Evolutionary conservation across 1,284 basidiomycete genomes (phyloP), one percentile per base, ranked within the genome.

Genomic region (Apiotrichum sp.): DNA sequence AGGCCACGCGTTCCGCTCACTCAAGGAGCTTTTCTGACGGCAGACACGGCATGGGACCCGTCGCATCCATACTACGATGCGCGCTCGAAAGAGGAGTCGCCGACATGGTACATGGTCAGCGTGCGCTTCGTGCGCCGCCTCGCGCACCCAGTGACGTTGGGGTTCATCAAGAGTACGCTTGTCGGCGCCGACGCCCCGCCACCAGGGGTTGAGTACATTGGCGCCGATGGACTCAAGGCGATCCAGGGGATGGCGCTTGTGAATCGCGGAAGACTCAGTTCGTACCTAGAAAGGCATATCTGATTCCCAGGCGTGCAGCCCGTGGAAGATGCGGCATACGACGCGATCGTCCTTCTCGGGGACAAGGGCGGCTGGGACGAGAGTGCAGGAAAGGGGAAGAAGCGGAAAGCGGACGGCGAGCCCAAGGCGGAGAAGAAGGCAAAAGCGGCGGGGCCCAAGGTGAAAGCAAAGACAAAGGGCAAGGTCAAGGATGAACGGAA

Each of bases 51-150:
- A 38, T 93, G 88, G 87, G 89, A 93, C 68, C 68, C 82, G 86
- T 22, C 46, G 3, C 91, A 96, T 72, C 92, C 93, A 0, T 98
- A 98, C 75, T 93, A 83, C 69, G 93, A 98, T 68, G 69, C 83
- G 7, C 95, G 93, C 83, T 84, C 90, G 0, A 80, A 87, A 52
- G 66, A 83, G 65, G 80, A 82, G 1, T 78, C 82, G 8, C 93
- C 93, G 1, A 89, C 83, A 65, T 98, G 95, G 95, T 95, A 81
- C 78, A 95, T 97, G 74, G 73, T 93, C 50, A 86, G 91, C 65
- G 80, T 91, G 38, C 81, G 80, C 34, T 93, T 93, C 72, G 69
- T 76, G n/a, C 75, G 81, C 7, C 84, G 87, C 33, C 80, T 89
- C 6, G 64, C 73, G 8, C 79, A 93, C 74, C 88, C 91, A 59